Percentiles rank a stretch among this genome's conserved stretches.
These are phyloP conservation scores for Termitomyces heimii DNA, from an alignment of 768 basidiomycete genomes.

Conservation along the genomic window DNA sequence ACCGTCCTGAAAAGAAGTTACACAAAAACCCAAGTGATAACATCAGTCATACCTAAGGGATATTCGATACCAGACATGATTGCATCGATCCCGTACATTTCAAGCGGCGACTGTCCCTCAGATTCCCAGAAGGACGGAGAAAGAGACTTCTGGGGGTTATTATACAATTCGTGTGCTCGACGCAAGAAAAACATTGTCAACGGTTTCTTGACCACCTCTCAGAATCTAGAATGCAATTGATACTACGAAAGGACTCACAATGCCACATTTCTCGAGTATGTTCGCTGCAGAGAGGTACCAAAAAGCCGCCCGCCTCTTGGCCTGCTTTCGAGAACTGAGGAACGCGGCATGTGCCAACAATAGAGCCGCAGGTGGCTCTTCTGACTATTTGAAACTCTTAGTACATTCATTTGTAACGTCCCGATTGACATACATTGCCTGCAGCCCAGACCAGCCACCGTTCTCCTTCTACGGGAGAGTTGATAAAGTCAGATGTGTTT, in stretches of 20 bases:
- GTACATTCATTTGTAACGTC: conserved; percentile 1
- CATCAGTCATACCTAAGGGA: conserved; percentile 53
- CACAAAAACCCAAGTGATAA: background rate
- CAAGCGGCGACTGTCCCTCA: conserved; percentile 41
- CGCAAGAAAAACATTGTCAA: conserved; percentile 79
- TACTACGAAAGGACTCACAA: conserved; percentile 46
- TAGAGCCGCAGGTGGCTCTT: conserved; percentile 78
- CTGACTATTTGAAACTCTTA: conserved; percentile 50
- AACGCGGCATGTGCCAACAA: conserved; percentile 76
- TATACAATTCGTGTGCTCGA: conserved; percentile 62
- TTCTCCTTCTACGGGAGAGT: conserved; percentile 61
- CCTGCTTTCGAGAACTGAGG: conserved; percentile 52
- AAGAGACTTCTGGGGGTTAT: conserved; percentile 44
- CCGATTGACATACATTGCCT: conserved; percentile 50
- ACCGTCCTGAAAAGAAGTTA: conserved; percentile 46
- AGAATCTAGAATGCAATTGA: background rate
- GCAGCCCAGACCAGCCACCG: conserved; percentile 86
- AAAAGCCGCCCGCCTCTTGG: conserved; percentile 61
- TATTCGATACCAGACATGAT: conserved; percentile 74
- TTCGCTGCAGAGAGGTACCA: conserved; percentile 79
- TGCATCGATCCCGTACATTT: conserved; percentile 47
- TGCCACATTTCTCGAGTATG: conserved; percentile 76
- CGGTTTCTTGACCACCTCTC: conserved; percentile 56
- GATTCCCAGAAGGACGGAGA: conserved; percentile 83
- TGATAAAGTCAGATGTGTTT: conserved; percentile 48